Evolutionary conservation across 495 filamentous ascomycete genomes (phyloP), one percentile per base, ranked within the genome.

Genomic region (Xylaria longipes): DNA sequence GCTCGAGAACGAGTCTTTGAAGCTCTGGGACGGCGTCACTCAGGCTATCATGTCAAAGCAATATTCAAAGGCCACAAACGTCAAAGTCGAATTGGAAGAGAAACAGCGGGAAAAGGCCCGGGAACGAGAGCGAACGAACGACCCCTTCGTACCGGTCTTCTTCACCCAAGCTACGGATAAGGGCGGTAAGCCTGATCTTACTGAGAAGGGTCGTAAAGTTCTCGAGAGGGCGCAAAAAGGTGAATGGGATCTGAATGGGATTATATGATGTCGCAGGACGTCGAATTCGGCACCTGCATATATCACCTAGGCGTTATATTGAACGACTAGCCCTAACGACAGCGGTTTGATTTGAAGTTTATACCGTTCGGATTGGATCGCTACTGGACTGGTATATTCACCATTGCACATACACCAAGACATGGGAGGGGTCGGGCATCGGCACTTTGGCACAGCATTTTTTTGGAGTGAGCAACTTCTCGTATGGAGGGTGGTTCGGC

Each of bases 21-120:
- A 89, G 71, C 93, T 97, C 76, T 99, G 96, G 96, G 85, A 88
- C 43, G 86, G 87, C 31, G 95, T 99, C 48, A 98, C 96, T 11
- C 84, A 91, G 41, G 93, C 95, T n/a, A 98, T 99, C 71, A 75
- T 89, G 14, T 83, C 89, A 71, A 97, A 94, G 80, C 93, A 95
- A 74, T 99, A 89, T 80, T 87, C 87, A 52, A 89, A 91, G 72
- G 96, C 96, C 17, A 98, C 95, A 57, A 89, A 88, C 46, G 80
- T 94, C 54, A 99, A 99, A 82, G 88, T 93, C 57, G 94, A 97
- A 74, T 89, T 99, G 14, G 95, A 99, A 81, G 95, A 99, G 76
- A 87, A 89, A 25, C 95, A 99, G 80, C 87, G 95, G 43, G 87
- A 92, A 74, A 94, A 91, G 80, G 94, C 93, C 1, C 88, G 91